A percentile compares a stretch with the other conserved stretches of the same genome.
phyloP scores from a whole-genome alignment of 306 rosid species.

The Gastrolobium bilobum region DNA sequence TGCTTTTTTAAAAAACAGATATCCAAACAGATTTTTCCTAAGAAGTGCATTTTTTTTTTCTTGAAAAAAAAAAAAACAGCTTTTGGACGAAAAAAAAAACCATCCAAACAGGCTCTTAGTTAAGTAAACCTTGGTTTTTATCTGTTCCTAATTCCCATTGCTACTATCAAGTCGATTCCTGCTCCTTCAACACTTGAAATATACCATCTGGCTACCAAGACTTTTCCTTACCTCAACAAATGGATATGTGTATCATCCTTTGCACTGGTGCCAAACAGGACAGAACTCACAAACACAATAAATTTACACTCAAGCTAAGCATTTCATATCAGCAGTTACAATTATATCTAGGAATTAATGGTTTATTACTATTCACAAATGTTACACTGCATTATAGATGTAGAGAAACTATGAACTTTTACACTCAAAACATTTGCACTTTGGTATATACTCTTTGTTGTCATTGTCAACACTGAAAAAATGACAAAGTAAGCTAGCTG shows the following conservation, averaged over 20 bases:
- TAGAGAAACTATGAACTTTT: slow-evolving; percentile 22
- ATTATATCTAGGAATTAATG: background rate
- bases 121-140: background rate
- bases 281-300: background rate
- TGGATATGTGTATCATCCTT: background rate
- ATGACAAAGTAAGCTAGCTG: slow-evolving; percentile 36
- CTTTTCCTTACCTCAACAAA: background rate
- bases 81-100: too few relatives aligned
- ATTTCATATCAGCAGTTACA: background rate
- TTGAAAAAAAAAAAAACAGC: too few relatives aligned
- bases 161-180: background rate
- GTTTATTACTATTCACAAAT: background rate
- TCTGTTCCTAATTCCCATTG: background rate
- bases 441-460: slow-evolving; percentile 47
- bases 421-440: slow-evolving; percentile 38
- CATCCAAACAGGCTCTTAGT: background rate
- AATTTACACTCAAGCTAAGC: background rate
- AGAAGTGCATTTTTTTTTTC: too few relatives aligned
- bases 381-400: slow-evolving; percentile 14
- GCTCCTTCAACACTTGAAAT: background rate
- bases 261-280: background rate
- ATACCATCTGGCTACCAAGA: background rate
- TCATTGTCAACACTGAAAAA: slow-evolving; percentile 44
- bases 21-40: too few relatives aligned
- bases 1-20: too few relatives aligned